Evolutionary conservation across 768 basidiomycete genomes (phyloP), one percentile per base, ranked within the genome.

Genomic region (Mycena amicta): DNA sequence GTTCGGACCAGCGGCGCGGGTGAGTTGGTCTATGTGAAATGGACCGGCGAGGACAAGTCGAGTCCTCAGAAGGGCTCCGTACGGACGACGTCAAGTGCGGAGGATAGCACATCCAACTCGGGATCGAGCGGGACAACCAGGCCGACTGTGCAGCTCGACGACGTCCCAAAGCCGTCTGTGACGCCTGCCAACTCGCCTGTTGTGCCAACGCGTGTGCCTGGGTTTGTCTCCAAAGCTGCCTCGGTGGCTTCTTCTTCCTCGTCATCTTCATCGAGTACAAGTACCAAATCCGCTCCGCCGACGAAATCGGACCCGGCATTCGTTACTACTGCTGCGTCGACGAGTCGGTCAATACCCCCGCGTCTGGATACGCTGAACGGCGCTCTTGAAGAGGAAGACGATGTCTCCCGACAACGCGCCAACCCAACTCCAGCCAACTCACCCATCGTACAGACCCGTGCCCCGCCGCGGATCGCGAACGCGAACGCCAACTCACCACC

Each of bases 181-280:
- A 88, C 87, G 1, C 87, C 87, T 6, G 79, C 84, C 18, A 88
- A 85, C 64, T 87, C 87, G 27, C 87, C 87, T 20, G 69, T 81
- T 5, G 68, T 77, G 22, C 52, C 60, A 15, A n/a, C 30, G 57
- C 62, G 54, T 30, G 50, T 31, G 25, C 54, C 52, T 23, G 49
- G 52, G 50, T 59, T 52, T 26, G 58, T 64, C 37, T 45, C 49
- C 2, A 29, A 23, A 28, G 52, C 53, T 5, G 29, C 25, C 18
- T 47, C 29, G 28, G 18, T 6, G 45, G 26, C 45, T 22, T 49
- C 47, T 25, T 49, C 47, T 20, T 49, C 47, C 47, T 49, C 47
- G 27, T 49, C 47, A 25, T 45, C 43, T 45, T 45, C 43, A 8
- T 45, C 43, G n/a, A 45, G 43, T n/a, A 15, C 22, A 6, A 45